Base-by-base conservation (phyloP, 768 basidiomycete species). In the Podaxis carcinomalis region DNA sequence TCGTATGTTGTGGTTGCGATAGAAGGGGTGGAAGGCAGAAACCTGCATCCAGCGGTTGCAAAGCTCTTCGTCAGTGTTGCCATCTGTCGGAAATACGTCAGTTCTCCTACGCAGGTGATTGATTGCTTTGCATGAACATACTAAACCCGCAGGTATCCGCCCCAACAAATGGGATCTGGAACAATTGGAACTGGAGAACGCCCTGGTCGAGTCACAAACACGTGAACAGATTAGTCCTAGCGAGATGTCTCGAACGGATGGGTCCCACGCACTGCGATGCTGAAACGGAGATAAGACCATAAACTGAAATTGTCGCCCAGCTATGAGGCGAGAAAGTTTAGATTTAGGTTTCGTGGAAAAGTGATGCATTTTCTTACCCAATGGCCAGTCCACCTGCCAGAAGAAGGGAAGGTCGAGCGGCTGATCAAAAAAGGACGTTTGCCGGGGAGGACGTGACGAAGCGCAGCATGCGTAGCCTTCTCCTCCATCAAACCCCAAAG, bases 41-140 rank as follows among this genome's bases (percentile, higher is more conserved):
- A 92, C 80, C 69, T 88, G 86, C 90, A 90, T 92, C 92, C 92
- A 93, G 16, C 92, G 82, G 63, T 86, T 87, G 72, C 89, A 90
- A 9, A 93, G 78, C 69, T 92, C 90, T 70, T 93, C 91, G 65
- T 90, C 83, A 6, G 87, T 86, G 69, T 92, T 91, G 2, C 76
- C 83, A 63, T 77, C 75, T 78, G 62, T 63, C 47, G 51, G 42
- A 40, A 52, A 57, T 40, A 39, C 21, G 50, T 61, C 36, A 19
- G 19, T 56, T 44, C 51, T 57, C 46, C 57, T 53, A 61, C 58
- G 47, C 51, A 60, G 62, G 56, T 65, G 64, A 68, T 63, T 64
- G 54, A 66, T 59, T 50, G 56, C 35, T 36, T 7, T 32, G 32
- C 36, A 63, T 27, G 51, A 57, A 72, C 79, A 61, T 64, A 82